Conservation (phyloP, 2,329 filamentous ascomycete species). For the Aspergillus proliferans region DNA sequence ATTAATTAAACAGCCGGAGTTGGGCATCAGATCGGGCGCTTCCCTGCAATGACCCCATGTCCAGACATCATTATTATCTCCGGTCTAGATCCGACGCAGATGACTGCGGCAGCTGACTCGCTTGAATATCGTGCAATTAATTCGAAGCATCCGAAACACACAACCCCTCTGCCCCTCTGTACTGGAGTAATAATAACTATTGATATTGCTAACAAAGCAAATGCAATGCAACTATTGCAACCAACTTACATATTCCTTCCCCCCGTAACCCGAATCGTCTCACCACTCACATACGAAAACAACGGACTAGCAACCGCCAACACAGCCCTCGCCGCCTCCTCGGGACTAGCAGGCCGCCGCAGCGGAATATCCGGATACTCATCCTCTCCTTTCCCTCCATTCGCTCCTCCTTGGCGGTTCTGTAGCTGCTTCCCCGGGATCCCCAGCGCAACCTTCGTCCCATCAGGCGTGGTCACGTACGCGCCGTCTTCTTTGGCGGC, state of each 20-base stretch:
- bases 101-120: background rate
- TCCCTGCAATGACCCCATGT: too few species aligned
- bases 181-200: too few species aligned
- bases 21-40: too few species aligned
- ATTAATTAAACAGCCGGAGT: too few species aligned
- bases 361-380: constrained; percentile 68
- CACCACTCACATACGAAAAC: constrained; percentile 78
- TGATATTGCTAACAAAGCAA: background rate
- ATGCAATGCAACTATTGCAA: background rate
- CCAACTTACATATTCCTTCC: constrained; percentile 55
- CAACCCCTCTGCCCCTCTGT: too few species aligned
- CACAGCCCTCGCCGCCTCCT: constrained; percentile 72
- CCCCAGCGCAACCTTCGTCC: constrained; percentile 66
- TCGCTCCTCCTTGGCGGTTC: constrained; percentile 26
- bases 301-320: constrained; percentile 74
- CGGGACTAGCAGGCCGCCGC: constrained; percentile 67
- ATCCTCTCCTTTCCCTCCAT: constrained; percentile 30
- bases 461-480: constrained; percentile 69
- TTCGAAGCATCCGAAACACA: background rate
- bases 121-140: background rate
- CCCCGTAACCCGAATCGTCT: constrained; percentile 81
- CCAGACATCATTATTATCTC: too few species aligned
- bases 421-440: constrained; percentile 58
- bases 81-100: background rate
- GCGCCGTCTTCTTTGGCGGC: constrained; percentile 78